phyloP scores from a whole-genome alignment of 768 basidiomycete species.

The Lactifluus subvellereus region DNA sequence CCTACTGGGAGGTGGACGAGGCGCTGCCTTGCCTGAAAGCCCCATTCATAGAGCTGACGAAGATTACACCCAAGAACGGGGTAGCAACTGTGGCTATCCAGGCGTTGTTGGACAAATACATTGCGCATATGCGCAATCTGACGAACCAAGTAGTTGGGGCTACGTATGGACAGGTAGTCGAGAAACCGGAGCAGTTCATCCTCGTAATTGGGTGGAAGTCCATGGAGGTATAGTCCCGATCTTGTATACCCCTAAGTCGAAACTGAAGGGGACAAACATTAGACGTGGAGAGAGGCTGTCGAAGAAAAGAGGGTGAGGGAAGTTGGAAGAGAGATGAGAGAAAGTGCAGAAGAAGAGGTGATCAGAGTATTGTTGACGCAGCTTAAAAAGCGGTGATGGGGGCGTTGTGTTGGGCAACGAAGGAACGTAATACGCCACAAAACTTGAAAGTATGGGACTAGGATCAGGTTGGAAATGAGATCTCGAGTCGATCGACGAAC shows the following conservation, averaged over 20 bases:
- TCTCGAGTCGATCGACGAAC: neutral
- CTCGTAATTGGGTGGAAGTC: slow-evolving; percentile 3
- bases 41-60: slow-evolving; percentile 4
- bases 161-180: slow-evolving; percentile 10
- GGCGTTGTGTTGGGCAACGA: too few species aligned
- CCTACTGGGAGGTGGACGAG: neutral
- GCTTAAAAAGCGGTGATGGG: neutral
- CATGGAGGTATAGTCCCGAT: neutral
- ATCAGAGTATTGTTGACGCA: neutral
- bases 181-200: slow-evolving; percentile 1
- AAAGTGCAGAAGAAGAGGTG: neutral
- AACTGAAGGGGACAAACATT: neutral
- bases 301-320: neutral
- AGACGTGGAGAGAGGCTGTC: neutral
- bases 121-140: neutral
- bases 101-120: slow-evolving; percentile 1
- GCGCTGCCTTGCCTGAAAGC: slow-evolving; percentile 8
- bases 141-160: neutral
- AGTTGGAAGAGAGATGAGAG: neutral
- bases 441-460: too few species aligned
- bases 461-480: neutral
- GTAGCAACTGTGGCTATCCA: neutral
- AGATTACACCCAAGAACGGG: neutral
- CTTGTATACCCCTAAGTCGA: neutral
- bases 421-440: neutral